These are phyloP conservation scores for Pyricularia sp. DNA, from an alignment of 2,329 filamentous ascomycete species.

Conservation along the genomic window DNA sequence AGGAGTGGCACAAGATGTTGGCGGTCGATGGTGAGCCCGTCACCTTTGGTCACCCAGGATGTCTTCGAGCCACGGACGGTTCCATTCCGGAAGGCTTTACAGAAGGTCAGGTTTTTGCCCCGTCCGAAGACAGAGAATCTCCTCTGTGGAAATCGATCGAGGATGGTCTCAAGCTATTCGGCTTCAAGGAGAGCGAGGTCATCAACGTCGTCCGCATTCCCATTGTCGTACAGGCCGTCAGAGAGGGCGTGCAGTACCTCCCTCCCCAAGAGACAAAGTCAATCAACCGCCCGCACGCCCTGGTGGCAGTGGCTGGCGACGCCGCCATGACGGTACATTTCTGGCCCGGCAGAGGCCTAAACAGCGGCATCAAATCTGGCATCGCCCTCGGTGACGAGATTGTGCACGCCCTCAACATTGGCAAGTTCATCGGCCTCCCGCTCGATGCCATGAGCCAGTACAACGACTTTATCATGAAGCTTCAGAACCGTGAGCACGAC, in stretches of 20 bases:
- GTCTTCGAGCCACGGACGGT: slow-evolving; percentile 18
- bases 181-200: slow-evolving; percentile 24
- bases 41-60: slow-evolving; percentile 23
- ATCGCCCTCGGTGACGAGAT: slow-evolving; percentile 25
- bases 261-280: slow-evolving; percentile 16
- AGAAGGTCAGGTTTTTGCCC: slow-evolving; percentile 21
- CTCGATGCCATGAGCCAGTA: slow-evolving; percentile 21
- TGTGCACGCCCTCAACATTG: slow-evolving; percentile 20
- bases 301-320: slow-evolving; percentile 24
- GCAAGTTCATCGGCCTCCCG: slow-evolving; percentile 20
- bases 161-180: slow-evolving; percentile 25
- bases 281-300: slow-evolving; percentile 18
- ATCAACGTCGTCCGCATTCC: slow-evolving; percentile 26
- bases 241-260: slow-evolving; percentile 20
- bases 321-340: slow-evolving; percentile 27
- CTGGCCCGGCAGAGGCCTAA: slow-evolving; percentile 25
- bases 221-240: slow-evolving; percentile 24
- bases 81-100: slow-evolving; percentile 20
- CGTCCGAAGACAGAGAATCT: slow-evolving; percentile 19
- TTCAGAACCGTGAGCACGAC: slow-evolving; percentile 24
- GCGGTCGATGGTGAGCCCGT: slow-evolving; percentile 20
- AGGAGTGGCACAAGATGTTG: slow-evolving; percentile 25
- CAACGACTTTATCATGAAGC: slow-evolving; percentile 24
- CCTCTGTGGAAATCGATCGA: slow-evolving; percentile 22
- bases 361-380: slow-evolving; percentile 26